These are phyloP conservation scores for Apophysomyces sp. DNA, from an alignment of 371 early-diverging fungal genomes.

Conservation along the genomic window DNA sequence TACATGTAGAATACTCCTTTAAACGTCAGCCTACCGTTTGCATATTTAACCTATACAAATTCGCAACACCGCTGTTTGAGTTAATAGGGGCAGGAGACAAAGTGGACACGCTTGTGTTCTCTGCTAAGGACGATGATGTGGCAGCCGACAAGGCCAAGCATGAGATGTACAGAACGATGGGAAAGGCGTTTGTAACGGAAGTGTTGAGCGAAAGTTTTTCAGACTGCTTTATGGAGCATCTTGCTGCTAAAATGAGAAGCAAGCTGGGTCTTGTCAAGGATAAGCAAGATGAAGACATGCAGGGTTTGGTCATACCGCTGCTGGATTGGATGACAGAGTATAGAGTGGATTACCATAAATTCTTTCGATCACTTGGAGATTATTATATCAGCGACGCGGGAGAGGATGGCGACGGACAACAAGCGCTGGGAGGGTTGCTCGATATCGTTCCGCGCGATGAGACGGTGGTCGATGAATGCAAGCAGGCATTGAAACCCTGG, in stretches of 20 bases:
- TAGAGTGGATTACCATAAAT: conserved; percentile 69
- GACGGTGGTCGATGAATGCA: conserved; percentile 8
- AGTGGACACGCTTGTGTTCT: conserved; percentile 35
- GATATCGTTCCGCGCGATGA: conserved; percentile 34
- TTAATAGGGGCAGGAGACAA: conserved; percentile 63
- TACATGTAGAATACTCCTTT: conserved; percentile 77
- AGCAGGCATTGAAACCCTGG: conserved; percentile 38
- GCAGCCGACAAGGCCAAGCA: conserved; percentile 22
- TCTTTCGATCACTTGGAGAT: conserved; percentile 65
- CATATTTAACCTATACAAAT: conserved; percentile 76
- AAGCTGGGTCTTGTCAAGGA: conserved; percentile 49
- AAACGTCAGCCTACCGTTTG: conserved; percentile 83
- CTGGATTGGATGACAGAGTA: conserved; percentile 64
- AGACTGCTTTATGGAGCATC: conserved; percentile 48
- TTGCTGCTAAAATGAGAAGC: conserved; percentile 54
- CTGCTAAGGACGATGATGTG: conserved; percentile 31
- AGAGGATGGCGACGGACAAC: conserved; percentile 40
- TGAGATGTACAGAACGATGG: conserved; percentile 28
- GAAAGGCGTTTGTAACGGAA: conserved; percentile 43
- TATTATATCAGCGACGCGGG: conserved; percentile 27
- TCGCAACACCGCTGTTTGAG: conserved; percentile 69
- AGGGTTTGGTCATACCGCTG: conserved; percentile 62
- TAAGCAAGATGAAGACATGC: conserved; percentile 43
- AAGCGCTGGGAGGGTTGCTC: conserved; percentile 28
- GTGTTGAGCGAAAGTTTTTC: conserved; percentile 55